A percentile compares a stretch with the other conserved stretches of the same genome.
Conservation (phyloP, 768 basidiomycete species). For the Amanita brunnescens region DNA sequence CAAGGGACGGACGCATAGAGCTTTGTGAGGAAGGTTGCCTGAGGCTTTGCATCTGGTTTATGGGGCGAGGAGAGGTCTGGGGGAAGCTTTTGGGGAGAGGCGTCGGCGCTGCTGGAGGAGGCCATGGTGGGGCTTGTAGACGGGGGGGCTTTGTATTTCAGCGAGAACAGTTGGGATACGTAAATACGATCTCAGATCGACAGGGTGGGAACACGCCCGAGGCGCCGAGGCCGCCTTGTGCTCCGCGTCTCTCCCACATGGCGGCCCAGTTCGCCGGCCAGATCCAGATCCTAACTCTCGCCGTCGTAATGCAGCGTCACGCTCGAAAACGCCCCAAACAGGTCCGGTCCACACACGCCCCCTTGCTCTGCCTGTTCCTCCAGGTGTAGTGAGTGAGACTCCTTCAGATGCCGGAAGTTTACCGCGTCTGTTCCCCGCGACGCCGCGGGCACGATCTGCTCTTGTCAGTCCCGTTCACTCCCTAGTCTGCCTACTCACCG, state of each 20-base stretch:
- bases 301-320: constrained; percentile 85
- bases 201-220: constrained; percentile 25
- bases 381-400: constrained; percentile 86
- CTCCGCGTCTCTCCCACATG: constrained; percentile 17
- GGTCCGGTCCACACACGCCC: constrained; percentile 36
- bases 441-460: constrained; percentile 71
- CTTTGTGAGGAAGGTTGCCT: constrained; percentile 95
- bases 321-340: constrained; percentile 84
- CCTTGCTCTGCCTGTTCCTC: constrained; percentile 47
- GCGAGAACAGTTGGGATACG: constrained; percentile 36
- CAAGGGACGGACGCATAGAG: too few relatives aligned
- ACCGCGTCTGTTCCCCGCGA: constrained; percentile 76
- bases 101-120: constrained; percentile 25
- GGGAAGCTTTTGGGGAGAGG: constrained; percentile 28
- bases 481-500: constrained; percentile 46
- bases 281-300: constrained; percentile 29
- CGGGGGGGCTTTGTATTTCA: constrained; percentile 11
- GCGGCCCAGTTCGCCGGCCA: constrained; percentile 13
- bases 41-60: constrained; percentile 73
- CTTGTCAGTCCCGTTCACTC: constrained; percentile 16
- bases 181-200: constrained; percentile 29
- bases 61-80: constrained; percentile 27
- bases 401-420: constrained; percentile 87
- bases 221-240: constrained; percentile 29
- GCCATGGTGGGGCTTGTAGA: constrained; percentile 36